phyloP scores from a whole-genome alignment of 2,329 filamentous ascomycete genomes.

The Hymenoscyphus infarciens region DNA sequence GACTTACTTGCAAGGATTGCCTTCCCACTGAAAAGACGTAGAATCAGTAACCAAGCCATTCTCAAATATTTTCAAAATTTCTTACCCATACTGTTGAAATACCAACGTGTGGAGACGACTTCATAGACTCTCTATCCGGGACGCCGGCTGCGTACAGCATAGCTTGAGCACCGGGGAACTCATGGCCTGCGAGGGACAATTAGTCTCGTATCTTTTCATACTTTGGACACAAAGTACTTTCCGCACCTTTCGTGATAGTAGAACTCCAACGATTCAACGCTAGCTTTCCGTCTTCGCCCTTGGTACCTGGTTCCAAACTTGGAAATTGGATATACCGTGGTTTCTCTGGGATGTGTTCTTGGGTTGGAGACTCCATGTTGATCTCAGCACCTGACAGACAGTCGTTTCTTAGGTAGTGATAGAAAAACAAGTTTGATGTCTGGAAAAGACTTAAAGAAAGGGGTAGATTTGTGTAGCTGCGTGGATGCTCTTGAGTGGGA shows the following conservation, averaged over 20 bases:
- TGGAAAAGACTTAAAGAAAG: too few relatives aligned
- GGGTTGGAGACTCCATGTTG: slow-evolving; percentile 26
- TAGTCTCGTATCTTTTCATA: not conserved
- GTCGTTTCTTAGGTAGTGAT: too few relatives aligned
- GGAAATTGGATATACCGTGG: slow-evolving; percentile 35
- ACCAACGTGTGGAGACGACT: slow-evolving; percentile 80
- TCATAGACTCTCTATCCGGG: slow-evolving; percentile 78
- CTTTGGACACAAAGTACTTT: too few relatives aligned
- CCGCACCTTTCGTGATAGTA: too few relatives aligned
- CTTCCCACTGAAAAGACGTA: slow-evolving; percentile 62
- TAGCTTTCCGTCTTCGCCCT: slow-evolving; percentile 50
- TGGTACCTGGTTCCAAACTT: slow-evolving; percentile 29
- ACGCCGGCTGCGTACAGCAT: slow-evolving; percentile 96
- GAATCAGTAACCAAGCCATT: not conserved
- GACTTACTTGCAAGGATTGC: slow-evolving; percentile 88
- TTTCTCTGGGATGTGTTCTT: slow-evolving; percentile 24
- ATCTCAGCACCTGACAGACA: not conserved
- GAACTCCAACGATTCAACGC: slow-evolving; percentile 83
- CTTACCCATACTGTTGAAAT: slow-evolving; percentile 54
- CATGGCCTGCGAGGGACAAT: slow-evolving; percentile 60
- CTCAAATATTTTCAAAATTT: not conserved
- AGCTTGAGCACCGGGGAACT: slow-evolving; percentile 88
- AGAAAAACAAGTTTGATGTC: not conserved
- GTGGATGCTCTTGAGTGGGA: too few relatives aligned
- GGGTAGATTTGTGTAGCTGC: too few relatives aligned